A percentile compares a stretch with the other conserved stretches of the same genome.
Conservation (phyloP, 441 rosid species). For the Mallotus repandus region DNA sequence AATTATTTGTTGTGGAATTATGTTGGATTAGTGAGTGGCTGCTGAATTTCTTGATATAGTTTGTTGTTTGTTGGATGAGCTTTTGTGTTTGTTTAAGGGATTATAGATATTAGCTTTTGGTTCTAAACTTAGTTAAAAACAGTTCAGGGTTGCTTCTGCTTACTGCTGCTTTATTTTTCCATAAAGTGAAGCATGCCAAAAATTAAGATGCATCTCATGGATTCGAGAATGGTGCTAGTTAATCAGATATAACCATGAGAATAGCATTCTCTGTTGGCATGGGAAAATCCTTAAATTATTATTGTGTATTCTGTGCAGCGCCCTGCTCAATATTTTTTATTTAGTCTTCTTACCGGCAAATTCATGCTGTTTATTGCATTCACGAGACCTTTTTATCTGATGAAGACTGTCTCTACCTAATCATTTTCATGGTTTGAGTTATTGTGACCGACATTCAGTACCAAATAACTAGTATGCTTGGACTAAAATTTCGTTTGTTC, state of each 20-base stretch:
- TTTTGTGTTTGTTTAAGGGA: background rate
- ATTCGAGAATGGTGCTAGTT: background rate
- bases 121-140: background rate
- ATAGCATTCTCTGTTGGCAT: background rate
- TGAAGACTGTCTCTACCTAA: background rate
- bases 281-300: background rate
- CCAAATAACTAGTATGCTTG: background rate
- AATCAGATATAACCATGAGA: background rate
- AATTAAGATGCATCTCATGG: background rate
- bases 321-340: background rate
- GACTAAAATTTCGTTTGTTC: background rate
- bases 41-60: background rate
- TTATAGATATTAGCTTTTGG: background rate
- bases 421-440: background rate
- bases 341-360: background rate
- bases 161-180: background rate
- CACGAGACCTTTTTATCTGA: background rate
- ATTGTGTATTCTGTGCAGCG: background rate
- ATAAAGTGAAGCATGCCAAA: no score
- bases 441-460: background rate
- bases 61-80: background rate
- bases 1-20: background rate
- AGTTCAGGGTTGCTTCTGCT: background rate
- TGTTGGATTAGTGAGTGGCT: background rate
- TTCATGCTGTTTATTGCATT: background rate